phyloP scores from a whole-genome alignment of 2,329 filamentous ascomycete species.

The Decorospora gaudefroyi region DNA sequence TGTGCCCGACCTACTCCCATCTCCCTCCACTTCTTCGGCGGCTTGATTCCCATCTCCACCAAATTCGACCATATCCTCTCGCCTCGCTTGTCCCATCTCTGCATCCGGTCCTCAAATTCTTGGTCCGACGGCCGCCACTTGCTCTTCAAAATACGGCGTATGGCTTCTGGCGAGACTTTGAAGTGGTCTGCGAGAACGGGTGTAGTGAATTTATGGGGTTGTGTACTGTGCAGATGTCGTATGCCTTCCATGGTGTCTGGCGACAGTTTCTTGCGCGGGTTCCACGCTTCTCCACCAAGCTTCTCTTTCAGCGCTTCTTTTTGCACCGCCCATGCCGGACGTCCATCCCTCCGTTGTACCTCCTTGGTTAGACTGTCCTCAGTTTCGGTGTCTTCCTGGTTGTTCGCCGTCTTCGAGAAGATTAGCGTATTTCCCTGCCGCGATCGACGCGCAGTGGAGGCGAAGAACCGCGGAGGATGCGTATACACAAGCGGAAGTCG shows the following conservation, averaged over 20 bases:
- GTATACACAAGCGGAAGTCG: conserved; percentile 5
- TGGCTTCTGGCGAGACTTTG: conserved; percentile 81
- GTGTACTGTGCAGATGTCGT: conserved; percentile 75
- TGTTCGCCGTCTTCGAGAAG: background rate
- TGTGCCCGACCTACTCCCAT: conserved; percentile 49
- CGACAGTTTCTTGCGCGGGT: conserved; percentile 81
- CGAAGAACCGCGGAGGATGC: conserved; percentile 22
- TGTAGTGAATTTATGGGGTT: conserved; percentile 78
- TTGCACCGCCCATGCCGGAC: conserved; percentile 71
- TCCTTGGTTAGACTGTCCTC: conserved; percentile 36
- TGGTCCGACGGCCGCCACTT: conserved; percentile 68
- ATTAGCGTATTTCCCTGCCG: conserved; percentile 2
- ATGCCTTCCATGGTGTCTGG: conserved; percentile 93
- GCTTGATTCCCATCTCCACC: conserved; percentile 58
- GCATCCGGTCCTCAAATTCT: conserved; percentile 50
- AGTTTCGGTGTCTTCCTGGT: conserved; percentile 9
- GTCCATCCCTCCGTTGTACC: conserved; percentile 32
- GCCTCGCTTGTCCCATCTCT: conserved; percentile 55
- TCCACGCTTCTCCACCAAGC: conserved; percentile 76
- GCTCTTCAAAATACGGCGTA: conserved; percentile 81
- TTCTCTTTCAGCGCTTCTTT: conserved; percentile 77
- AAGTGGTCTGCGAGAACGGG: conserved; percentile 75
- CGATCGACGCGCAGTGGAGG: conserved; percentile 15
- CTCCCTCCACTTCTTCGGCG: conserved; percentile 58
- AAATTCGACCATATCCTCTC: conserved; percentile 56